A percentile compares a stretch with the other conserved stretches of the same genome.
Evolutionary conservation across 2,329 filamentous ascomycete genomes (phyloP).

Genomic region (Trichothecium roseum): DNA sequence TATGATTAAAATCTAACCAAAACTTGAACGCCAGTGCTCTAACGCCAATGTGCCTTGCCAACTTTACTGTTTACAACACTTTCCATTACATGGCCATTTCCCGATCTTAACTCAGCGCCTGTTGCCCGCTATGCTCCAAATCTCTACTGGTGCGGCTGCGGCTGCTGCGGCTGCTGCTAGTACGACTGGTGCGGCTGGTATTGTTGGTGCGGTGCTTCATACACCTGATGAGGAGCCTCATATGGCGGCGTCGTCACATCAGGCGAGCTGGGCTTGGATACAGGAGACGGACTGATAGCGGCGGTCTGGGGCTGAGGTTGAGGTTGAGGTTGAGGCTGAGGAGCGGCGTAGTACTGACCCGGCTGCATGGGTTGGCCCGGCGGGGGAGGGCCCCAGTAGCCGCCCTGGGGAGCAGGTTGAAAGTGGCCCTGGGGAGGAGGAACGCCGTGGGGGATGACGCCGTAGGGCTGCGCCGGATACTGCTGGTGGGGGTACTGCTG

Average conservation of each 20-base stretch:
- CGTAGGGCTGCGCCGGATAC: neutral
- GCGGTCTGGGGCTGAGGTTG: neutral
- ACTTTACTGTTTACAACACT: no score
- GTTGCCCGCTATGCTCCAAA: no score
- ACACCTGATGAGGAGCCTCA: neutral
- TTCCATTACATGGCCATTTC: no score
- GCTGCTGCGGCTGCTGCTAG: conserved; percentile 18
- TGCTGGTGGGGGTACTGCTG: conserved; percentile 9
- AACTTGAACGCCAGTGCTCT: no score
- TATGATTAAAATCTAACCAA: no score
- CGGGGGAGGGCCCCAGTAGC: neutral
- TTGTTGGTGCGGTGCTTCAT: no score
- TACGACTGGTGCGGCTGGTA: conserved; percentile 7
- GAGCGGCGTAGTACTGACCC: no score
- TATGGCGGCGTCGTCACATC: neutral
- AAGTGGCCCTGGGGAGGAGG: neutral
- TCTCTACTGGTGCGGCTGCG: no score
- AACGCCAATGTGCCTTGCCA: no score
- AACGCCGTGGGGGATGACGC: no score
- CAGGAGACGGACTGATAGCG: neutral
- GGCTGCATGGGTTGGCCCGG: neutral
- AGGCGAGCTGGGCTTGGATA: neutral
- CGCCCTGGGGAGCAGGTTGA: neutral
- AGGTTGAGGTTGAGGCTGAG: no score
- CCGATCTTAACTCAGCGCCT: no score